Evolutionary conservation across 768 basidiomycete genomes (phyloP).

Genomic region (Termitomyces sp.): DNA sequence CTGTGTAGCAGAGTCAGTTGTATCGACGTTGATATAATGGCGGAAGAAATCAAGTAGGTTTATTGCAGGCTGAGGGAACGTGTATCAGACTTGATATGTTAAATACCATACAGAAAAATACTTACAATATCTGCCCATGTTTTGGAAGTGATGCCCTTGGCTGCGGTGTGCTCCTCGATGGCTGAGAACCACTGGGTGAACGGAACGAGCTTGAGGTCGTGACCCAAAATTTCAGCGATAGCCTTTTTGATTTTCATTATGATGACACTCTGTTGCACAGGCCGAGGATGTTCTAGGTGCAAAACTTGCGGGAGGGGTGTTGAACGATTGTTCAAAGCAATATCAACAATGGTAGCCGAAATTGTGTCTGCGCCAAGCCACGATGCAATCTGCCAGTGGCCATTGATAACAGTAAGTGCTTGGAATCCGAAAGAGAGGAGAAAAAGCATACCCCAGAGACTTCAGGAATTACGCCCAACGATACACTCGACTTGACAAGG

Average conservation of each 20-base stretch:
- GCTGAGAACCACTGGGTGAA: conserved; percentile 15
- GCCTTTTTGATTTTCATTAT: neutral
- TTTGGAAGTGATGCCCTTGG: neutral
- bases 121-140: conserved; percentile 3
- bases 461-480: conserved; percentile 21
- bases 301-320: conserved; percentile 13
- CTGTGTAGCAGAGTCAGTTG: too few species aligned
- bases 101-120: neutral
- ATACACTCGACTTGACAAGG: conserved; percentile 27
- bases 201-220: neutral
- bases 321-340: conserved; percentile 17
- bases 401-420: neutral
- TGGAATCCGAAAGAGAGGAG: neutral
- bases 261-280: conserved; percentile 4
- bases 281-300: conserved; percentile 27
- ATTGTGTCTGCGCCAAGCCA: conserved; percentile 21
- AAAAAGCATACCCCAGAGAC: conserved; percentile 19
- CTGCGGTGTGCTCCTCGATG: conserved; percentile 8
- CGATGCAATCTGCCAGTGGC: conserved; percentile 13
- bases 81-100: neutral
- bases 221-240: neutral
- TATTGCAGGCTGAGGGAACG: too few species aligned
- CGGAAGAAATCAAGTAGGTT: too few species aligned
- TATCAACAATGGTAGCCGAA: conserved; percentile 19
- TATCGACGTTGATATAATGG: too few species aligned